Conservation (phyloP, 2,329 filamentous ascomycete genomes). For the Xylariomycetidae sp. region DNA sequence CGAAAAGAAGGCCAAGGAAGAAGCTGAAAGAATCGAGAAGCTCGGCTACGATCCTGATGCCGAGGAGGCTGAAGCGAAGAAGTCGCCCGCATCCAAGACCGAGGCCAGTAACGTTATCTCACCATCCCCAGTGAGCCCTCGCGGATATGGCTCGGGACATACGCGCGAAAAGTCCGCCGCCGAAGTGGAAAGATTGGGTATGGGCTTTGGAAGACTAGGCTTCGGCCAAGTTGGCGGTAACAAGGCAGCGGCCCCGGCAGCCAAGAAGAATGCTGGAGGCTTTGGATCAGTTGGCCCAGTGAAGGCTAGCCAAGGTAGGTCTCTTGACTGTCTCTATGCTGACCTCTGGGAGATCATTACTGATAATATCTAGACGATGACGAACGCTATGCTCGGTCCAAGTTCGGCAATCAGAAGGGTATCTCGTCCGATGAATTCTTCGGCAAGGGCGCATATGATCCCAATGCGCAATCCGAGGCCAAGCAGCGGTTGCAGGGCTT, state of each 20-base stretch:
- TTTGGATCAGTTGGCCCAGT: slow-evolving; percentile 82
- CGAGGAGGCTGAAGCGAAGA: slow-evolving; percentile 54
- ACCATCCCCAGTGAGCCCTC: slow-evolving; percentile 71
- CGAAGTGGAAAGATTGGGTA: slow-evolving; percentile 84
- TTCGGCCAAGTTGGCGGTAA: slow-evolving; percentile 77
- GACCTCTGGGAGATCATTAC: slow-evolving; percentile 6
- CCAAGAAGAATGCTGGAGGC: slow-evolving; percentile 72
- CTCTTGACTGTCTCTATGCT: background rate
- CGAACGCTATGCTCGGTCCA: slow-evolving; percentile 76
- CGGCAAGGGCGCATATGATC: slow-evolving; percentile 82
- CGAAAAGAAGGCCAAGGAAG: slow-evolving; percentile 94
- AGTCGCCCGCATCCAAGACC: slow-evolving; percentile 29
- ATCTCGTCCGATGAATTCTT: slow-evolving; percentile 99
- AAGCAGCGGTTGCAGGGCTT: slow-evolving; percentile 86
- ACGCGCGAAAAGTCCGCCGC: slow-evolving; percentile 60
- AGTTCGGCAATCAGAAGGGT: slow-evolving; percentile 89
- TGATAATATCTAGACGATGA: slow-evolving; percentile 56
- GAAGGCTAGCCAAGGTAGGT: slow-evolving; percentile 65
- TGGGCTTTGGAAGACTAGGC: slow-evolving; percentile 79
- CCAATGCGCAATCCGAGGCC: slow-evolving; percentile 75
- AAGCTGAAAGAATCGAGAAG: slow-evolving; percentile 92
- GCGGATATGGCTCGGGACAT: slow-evolving; percentile 60
- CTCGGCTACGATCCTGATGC: slow-evolving; percentile 93
- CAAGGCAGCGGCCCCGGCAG: slow-evolving; percentile 51
- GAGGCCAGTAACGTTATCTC: slow-evolving; percentile 61